phyloP scores from a whole-genome alignment of 768 basidiomycete genomes.

The Mycena rosella region DNA sequence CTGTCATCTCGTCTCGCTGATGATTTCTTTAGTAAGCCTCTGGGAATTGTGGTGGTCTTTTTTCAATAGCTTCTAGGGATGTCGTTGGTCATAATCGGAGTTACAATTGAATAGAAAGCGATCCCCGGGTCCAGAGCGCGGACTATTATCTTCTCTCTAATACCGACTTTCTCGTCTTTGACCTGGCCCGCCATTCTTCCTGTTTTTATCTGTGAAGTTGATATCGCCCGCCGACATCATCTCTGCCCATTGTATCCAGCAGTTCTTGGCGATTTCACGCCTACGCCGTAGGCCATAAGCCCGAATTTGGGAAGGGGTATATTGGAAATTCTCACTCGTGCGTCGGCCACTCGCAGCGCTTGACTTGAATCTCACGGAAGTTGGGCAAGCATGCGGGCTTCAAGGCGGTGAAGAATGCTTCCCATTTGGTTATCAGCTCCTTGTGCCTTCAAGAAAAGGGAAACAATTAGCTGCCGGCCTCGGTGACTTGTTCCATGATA shows the following conservation, averaged over 20 bases:
- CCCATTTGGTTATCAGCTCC: neutral
- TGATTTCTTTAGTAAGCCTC: conserved; percentile 13
- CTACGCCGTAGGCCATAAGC: neutral
- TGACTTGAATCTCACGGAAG: neutral
- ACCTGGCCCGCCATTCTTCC: conserved; percentile 21
- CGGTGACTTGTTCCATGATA: neutral
- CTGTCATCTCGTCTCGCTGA: neutral
- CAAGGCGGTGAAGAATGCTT: neutral
- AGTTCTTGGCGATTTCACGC: conserved; percentile 6
- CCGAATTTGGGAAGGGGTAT: neutral
- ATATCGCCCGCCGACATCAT: neutral
- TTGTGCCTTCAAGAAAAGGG: neutral
- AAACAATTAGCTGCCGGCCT: too few relatives aligned
- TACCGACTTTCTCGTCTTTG: neutral
- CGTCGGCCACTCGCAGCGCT: neutral
- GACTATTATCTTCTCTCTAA: too few relatives aligned
- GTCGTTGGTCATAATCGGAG: neutral
- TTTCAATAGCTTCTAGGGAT: conserved; percentile 4
- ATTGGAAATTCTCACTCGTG: neutral
- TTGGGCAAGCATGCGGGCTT: neutral
- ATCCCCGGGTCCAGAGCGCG: neutral
- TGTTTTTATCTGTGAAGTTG: neutral
- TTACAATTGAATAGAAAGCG: neutral
- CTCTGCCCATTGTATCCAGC: conserved; percentile 16
- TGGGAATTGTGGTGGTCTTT: conserved; percentile 24